phyloP scores from a whole-genome alignment of 768 basidiomycete genomes.

The Kwoniella shandongensis region DNA sequence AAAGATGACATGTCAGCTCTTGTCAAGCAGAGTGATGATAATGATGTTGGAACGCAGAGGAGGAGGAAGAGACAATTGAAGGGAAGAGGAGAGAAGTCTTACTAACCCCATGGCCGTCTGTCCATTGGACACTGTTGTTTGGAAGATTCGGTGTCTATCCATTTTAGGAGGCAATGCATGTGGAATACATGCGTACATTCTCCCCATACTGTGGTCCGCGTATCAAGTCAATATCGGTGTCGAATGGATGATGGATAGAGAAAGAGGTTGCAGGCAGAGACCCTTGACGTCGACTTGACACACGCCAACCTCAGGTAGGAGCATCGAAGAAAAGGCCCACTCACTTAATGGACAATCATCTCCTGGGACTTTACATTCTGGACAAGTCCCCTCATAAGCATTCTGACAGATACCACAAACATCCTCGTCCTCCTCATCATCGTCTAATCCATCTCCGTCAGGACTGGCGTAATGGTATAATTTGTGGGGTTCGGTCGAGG shows the following conservation, averaged over 20 bases:
- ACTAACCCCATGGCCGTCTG: slow-evolving; percentile 80
- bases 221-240: no score
- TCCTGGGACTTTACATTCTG: slow-evolving; percentile 92
- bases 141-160: slow-evolving; percentile 83
- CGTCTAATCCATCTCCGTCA: slow-evolving; percentile 18
- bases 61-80: neutral
- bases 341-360: slow-evolving; percentile 90
- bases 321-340: slow-evolving; percentile 52
- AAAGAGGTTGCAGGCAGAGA: no score
- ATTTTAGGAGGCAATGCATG: slow-evolving; percentile 96
- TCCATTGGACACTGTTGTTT: slow-evolving; percentile 99
- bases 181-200: slow-evolving; percentile 97
- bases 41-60: neutral
- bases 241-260: no score
- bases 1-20: neutral
- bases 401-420: slow-evolving; percentile 47
- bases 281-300: no score
- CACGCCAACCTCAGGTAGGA: no score
- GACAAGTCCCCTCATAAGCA: slow-evolving; percentile 86
- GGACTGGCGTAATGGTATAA: slow-evolving; percentile 28
- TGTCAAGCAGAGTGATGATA: neutral
- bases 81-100: neutral
- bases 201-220: slow-evolving; percentile 90
- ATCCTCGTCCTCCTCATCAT: slow-evolving; percentile 46
- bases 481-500: slow-evolving; percentile 45